A percentile compares a stretch with the other conserved stretches of the same genome.
phyloP scores from a whole-genome alignment of 2,329 filamentous ascomycete genomes.

The Dothiorella sarmentorum region DNA sequence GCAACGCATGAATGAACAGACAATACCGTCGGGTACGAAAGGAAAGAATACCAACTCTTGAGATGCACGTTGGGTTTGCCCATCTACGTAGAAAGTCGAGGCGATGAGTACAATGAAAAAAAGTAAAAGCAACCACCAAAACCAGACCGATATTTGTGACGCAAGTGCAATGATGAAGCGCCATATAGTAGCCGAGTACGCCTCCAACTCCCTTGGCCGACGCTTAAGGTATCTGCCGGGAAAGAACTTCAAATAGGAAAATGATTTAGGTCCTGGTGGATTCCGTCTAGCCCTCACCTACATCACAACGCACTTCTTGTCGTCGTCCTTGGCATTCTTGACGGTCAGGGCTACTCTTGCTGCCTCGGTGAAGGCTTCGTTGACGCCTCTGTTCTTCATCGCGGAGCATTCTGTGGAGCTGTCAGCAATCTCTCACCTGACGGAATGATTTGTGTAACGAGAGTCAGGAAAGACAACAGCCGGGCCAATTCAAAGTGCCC shows the following conservation, averaged over 20 bases:
- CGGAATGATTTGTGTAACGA: neutral
- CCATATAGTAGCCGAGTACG: slow-evolving; percentile 10
- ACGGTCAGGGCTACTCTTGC: slow-evolving; percentile 79
- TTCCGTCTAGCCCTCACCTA: slow-evolving; percentile 20
- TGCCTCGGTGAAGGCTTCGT: slow-evolving; percentile 97
- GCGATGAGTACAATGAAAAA: neutral
- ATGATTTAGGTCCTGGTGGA: neutral
- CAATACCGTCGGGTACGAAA: neutral
- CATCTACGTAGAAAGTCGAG: neutral
- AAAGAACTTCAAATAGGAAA: slow-evolving; percentile 9
- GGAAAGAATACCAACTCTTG: neutral
- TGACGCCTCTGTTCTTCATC: slow-evolving; percentile 96
- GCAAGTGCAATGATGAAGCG: neutral
- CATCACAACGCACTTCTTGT: slow-evolving; percentile 42
- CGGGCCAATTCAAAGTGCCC: neutral
- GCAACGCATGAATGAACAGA: neutral
- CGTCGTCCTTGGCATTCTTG: slow-evolving; percentile 50
- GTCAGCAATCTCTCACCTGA: slow-evolving; percentile 12
- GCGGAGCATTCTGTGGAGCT: slow-evolving; percentile 79
- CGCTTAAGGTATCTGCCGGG: slow-evolving; percentile 18
- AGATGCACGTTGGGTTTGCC: slow-evolving; percentile 6
- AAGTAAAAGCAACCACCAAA: neutral
- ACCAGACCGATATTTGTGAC: neutral
- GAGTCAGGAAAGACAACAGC: neutral
- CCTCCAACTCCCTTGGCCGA: slow-evolving; percentile 12